Conservation (phyloP, 2,329 filamentous ascomycete species). For the Lanzia echinophila region DNA sequence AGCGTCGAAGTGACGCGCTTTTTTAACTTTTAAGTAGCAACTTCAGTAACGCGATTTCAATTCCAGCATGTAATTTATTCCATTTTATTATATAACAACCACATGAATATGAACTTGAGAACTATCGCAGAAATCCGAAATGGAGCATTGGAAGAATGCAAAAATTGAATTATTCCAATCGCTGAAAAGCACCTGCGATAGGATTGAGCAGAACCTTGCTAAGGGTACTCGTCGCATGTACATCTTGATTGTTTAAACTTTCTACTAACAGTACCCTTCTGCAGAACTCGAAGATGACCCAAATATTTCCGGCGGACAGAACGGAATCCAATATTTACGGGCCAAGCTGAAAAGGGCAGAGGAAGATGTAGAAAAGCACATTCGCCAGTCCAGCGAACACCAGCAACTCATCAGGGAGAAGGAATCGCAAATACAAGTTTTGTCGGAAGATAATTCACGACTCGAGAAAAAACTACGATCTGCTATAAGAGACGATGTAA, state of each 20-base stretch:
- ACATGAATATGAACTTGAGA: neutral
- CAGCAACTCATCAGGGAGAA: neutral
- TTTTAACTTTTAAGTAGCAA: too few relatives aligned
- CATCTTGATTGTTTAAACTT: neutral
- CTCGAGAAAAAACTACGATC: neutral
- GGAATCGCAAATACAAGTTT: neutral
- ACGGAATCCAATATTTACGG: neutral
- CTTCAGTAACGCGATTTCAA: too few relatives aligned
- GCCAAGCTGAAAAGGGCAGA: neutral
- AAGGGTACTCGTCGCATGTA: constrained; percentile 15
- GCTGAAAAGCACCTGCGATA: constrained; percentile 18
- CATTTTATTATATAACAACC: neutral
- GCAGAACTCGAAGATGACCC: neutral
- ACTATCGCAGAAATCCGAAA: neutral
- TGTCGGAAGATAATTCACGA: neutral
- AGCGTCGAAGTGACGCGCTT: too few relatives aligned
- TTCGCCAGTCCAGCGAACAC: neutral
- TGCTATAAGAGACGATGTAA: neutral
- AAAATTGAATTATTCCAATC: constrained; percentile 20
- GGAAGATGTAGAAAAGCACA: neutral
- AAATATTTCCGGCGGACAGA: neutral
- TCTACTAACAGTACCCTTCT: neutral
- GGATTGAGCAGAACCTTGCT: constrained; percentile 19
- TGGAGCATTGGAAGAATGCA: constrained; percentile 26
- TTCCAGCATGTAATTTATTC: too few relatives aligned